Conservation (phyloP, 225 moss, liverwort and hornwort species). For the Pseudoscleropodium purum region DNA sequence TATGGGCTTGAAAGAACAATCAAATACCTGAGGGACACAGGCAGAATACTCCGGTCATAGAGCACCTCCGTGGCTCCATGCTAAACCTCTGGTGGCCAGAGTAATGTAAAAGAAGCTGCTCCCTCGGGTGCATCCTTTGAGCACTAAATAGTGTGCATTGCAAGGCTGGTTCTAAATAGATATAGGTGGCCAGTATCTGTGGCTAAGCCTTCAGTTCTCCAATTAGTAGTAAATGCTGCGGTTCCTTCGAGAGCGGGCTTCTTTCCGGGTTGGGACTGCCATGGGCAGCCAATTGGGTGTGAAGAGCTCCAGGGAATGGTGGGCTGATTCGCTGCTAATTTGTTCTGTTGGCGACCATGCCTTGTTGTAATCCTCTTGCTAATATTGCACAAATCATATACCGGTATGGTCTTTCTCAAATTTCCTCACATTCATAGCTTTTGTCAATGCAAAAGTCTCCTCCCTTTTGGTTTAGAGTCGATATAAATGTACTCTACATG, state of each 20-base stretch:
- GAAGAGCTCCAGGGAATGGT: not conserved
- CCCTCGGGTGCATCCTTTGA: not conserved
- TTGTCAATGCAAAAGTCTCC: not conserved
- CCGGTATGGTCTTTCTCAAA: not conserved
- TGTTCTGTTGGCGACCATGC: not conserved
- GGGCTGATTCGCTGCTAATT: not conserved
- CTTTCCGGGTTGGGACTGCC: not conserved
- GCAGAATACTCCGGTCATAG: constrained; percentile 13
- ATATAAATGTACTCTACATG: not conserved
- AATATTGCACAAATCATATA: not conserved
- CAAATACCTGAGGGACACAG: constrained; percentile 25
- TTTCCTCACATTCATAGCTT: not conserved
- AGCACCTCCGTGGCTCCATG: not conserved
- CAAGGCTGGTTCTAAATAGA: not conserved
- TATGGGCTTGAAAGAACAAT: constrained; percentile 30
- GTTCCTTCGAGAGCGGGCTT: not conserved
- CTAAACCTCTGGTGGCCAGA: not conserved
- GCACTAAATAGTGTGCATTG: not conserved
- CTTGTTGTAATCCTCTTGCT: not conserved
- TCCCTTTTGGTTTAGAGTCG: too few relatives aligned
- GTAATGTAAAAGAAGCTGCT: not conserved
- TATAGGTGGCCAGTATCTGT: not conserved
- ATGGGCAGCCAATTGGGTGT: not conserved
- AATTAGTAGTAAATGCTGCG: not conserved
- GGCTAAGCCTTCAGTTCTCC: not conserved